Conservation (phyloP, 2,329 filamentous ascomycete species). For the Colletotrichum costaricense region DNA sequence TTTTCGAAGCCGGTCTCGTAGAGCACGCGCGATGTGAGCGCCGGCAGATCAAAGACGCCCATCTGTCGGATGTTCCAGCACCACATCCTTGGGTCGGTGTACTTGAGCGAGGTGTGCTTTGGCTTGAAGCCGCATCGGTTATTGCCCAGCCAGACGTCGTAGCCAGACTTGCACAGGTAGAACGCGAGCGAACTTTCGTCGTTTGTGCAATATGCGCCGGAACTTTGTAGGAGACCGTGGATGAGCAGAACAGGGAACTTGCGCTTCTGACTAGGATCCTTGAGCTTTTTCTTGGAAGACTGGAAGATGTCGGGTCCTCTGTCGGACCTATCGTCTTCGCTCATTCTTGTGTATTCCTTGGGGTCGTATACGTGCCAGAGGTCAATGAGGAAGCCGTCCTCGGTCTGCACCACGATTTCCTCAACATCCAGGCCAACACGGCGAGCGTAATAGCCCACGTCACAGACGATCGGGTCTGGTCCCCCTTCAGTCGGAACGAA, state of each 20-base stretch:
- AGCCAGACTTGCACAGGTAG: slow-evolving; percentile 90
- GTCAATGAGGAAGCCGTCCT: slow-evolving; percentile 91
- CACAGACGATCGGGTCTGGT: slow-evolving; percentile 79
- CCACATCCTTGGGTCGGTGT: slow-evolving; percentile 92
- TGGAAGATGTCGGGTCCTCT: slow-evolving; percentile 74
- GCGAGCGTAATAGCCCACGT: slow-evolving; percentile 87
- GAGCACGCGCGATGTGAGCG: slow-evolving; percentile 82
- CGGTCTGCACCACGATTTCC: slow-evolving; percentile 85
- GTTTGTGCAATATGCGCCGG: slow-evolving; percentile 89
- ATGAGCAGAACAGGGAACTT: slow-evolving; percentile 89
- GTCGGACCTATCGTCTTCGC: slow-evolving; percentile 60
- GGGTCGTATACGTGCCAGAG: slow-evolving; percentile 93
- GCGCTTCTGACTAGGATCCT: slow-evolving; percentile 54
- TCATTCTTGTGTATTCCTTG: slow-evolving; percentile 70
- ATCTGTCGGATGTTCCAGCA: slow-evolving; percentile 96
- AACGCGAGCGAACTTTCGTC: slow-evolving; percentile 92
- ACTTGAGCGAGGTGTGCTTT: slow-evolving; percentile 76
- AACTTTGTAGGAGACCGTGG: slow-evolving; percentile 88
- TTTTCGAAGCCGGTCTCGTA: slow-evolving; percentile 86
- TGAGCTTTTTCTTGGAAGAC: slow-evolving; percentile 50
- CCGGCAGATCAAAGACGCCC: slow-evolving; percentile 88
- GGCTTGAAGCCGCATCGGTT: slow-evolving; percentile 90
- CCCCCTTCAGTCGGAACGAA: slow-evolving; percentile 84
- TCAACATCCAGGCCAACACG: slow-evolving; percentile 90
- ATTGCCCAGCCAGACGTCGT: slow-evolving; percentile 96